phyloP scores from a whole-genome alignment of 129 eudicot species.

The Chrysanthemum seticuspe region DNA sequence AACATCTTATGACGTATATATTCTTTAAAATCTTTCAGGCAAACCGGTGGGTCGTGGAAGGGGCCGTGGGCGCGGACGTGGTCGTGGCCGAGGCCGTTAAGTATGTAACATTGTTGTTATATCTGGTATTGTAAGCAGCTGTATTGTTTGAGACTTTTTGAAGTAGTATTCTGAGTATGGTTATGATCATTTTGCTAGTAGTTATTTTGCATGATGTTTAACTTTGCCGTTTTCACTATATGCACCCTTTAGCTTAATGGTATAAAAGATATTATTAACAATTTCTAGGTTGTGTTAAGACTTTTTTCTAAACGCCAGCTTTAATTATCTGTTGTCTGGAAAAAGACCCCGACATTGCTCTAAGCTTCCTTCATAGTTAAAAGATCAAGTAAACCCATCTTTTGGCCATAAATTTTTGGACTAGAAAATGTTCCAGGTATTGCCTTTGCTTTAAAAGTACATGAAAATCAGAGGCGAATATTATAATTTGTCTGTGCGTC shows the following conservation, averaged over 20 bases:
- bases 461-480: no score
- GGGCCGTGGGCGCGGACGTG: conserved; percentile 94
- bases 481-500: no score
- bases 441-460: no score
- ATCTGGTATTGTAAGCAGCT: conserved; percentile 53
- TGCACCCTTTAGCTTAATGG: no score
- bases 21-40: conserved; percentile 37
- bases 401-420: not conserved
- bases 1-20: not conserved
- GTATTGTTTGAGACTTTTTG: conserved; percentile 32
- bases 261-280: not conserved
- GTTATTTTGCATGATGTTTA: not conserved
- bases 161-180: conserved; percentile 20
- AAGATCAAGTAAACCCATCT: not conserved
- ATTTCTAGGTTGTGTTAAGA: not conserved
- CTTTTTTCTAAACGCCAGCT: not conserved
- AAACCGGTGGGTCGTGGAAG: conserved; percentile 85
- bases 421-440: no score
- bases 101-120: conserved; percentile 21
- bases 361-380: not conserved
- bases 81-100: conserved; percentile 93
- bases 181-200: conserved; percentile 19
- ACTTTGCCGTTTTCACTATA: not conserved
- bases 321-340: not conserved
- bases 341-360: not conserved